Percentiles rank a stretch among this genome's conserved stretches.
These are phyloP conservation scores for Lycium barbarum DNA, from an alignment of 257 asterid species.

Conservation along the genomic window DNA sequence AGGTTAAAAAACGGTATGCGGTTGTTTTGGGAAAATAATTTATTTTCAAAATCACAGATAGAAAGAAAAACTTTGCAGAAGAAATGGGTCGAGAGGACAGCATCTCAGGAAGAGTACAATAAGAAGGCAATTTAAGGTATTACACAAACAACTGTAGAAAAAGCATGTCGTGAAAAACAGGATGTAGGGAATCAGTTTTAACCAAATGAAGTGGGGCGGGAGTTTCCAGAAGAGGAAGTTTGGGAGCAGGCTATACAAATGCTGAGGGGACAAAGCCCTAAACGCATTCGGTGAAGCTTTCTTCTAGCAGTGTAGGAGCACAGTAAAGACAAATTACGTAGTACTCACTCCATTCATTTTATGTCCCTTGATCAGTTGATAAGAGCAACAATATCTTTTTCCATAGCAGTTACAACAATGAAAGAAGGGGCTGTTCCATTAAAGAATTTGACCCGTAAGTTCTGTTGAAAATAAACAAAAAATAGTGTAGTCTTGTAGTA, in stretches of 20 bases:
- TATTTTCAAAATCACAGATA: conserved; percentile 2
- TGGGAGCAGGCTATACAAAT: background rate
- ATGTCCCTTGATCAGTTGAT: background rate
- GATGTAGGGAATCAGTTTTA: background rate
- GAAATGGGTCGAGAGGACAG: background rate
- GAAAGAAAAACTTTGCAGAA: conserved; percentile 22
- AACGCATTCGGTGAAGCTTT: background rate
- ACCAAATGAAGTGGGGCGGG: background rate
- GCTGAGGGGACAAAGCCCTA: background rate
- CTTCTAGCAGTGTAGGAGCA: background rate
- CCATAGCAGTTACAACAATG: background rate
- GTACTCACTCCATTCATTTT: conserved; percentile 22
- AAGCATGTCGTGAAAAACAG: conserved; percentile 2
- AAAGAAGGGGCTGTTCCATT: conserved; percentile 15
- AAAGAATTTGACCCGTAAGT: background rate
- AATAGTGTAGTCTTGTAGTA: background rate
- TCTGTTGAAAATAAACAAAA: conserved; percentile 8
- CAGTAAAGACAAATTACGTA: conserved; percentile 13
- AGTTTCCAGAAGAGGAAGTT: background rate
- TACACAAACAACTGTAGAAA: conserved; percentile 9
- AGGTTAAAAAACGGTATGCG: background rate
- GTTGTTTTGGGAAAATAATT: background rate
- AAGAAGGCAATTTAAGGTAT: background rate
- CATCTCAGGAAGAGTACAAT: background rate
- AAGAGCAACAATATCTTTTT: background rate